Base-by-base conservation (phyloP, 2,329 filamentous ascomycete genomes). In the Stagonosporopsis rhizophila region DNA sequence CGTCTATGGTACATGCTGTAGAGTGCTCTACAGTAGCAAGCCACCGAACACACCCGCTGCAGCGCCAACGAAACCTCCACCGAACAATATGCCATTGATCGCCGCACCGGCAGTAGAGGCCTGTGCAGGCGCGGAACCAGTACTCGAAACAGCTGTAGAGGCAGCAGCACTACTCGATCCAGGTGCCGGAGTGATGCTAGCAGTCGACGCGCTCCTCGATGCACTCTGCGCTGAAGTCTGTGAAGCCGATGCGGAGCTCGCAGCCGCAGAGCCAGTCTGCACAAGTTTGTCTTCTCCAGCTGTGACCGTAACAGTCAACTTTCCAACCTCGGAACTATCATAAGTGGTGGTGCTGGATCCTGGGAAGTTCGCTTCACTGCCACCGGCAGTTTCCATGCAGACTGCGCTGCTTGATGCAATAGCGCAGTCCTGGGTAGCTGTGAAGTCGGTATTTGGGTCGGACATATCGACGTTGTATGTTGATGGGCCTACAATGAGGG, bases 331-430 rank as follows among this genome's bases (percentile, higher is more conserved):
- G 3, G 48, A 64, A 8, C 49, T 54, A 2, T 57, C 59, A 42
- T 61, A 68, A 11, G 60, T 68, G 35, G 23, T 42, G 1, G 67
- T 70, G 23, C 56, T 63, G 11, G 46, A 55, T 5, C 70, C 68
- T 2, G 69, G 68, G 37, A 59, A 61, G 39, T 71, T 71, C 1
- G 69, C 69, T 27, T 65, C 62, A 8, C 44, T 48, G n/a, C 68
- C 70, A 22, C 62, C 59, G 8, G 59, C 61, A 12, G 46, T 64
- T 38, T 68, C 59, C 40, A 52, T 61, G 62, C 70, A 73, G 15
- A 67, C 52, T 2, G 61, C 63, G 17, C 38, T 57, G 19, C 30
- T 56, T 7, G 57, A 34, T 3, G 49, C 52, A 7, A 69, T 19
- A 2, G 47, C 47, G 44, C 69, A 71, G 41, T 65, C 62, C 41